A percentile compares a stretch with the other conserved stretches of the same genome.
These are phyloP conservation scores for Phytophthora podocarpi DNA, from an alignment of 352 stramenopile species.

Conservation along the genomic window DNA sequence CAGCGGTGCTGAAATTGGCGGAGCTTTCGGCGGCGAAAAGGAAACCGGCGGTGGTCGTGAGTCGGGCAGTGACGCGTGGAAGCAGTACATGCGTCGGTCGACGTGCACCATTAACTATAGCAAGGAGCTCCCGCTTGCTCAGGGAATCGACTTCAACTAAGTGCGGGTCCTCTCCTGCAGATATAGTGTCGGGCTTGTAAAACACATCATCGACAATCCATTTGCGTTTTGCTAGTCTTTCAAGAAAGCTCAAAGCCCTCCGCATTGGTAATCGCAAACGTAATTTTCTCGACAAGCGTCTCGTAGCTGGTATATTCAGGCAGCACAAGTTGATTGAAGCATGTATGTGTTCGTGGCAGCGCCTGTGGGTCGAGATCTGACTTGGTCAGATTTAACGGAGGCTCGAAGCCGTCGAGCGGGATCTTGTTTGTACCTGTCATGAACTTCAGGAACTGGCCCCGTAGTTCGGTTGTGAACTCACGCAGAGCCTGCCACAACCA, in stretches of 20 bases:
- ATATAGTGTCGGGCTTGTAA: conserved; percentile 8
- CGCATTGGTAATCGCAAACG: conserved; percentile 78
- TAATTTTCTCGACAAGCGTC: conserved; percentile 72
- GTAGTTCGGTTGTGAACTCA: conserved; percentile 61
- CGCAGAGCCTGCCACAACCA: conserved; percentile 89
- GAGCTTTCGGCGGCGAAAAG: conserved; percentile 93
- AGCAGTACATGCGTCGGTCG: conserved; percentile 95
- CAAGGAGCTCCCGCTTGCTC: conserved; percentile 91
- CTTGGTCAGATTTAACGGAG: conserved; percentile 86
- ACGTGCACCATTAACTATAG: conserved; percentile 95
- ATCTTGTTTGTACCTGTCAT: conserved; percentile 86
- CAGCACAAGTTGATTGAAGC: conserved; percentile 91
- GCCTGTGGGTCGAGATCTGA: conserved; percentile 73
- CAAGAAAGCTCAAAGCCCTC: conserved; percentile 85
- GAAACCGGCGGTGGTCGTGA: conserved; percentile 92
- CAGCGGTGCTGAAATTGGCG: conserved; percentile 92
- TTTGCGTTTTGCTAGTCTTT: conserved; percentile 14
- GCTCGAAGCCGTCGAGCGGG: conserved; percentile 85
- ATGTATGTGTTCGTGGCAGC: conserved; percentile 81
- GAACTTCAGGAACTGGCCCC: conserved; percentile 82
- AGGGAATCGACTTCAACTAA: conserved; percentile 93
- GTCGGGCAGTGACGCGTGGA: conserved; percentile 92
- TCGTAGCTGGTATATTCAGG: conserved; percentile 77
- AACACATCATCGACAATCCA: conserved; percentile 13
- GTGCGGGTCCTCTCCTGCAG: not conserved